Conservation (phyloP, 2,329 filamentous ascomycete species). For the Neodidymelliopsis sp. region DNA sequence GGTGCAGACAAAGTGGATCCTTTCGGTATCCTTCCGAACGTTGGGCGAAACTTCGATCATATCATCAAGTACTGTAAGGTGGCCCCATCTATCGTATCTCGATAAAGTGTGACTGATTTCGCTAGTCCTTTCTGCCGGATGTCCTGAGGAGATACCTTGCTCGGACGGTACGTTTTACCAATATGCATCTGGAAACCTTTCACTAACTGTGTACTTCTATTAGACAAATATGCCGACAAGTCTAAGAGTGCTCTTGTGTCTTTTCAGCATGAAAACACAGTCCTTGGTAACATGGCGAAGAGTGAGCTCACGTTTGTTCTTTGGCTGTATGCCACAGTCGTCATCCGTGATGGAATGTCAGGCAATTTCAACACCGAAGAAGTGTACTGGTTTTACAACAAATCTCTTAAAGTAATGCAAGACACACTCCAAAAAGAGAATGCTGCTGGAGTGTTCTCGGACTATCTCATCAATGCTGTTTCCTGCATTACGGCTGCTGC, state of each 20-base stretch:
- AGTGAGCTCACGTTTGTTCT: conserved; percentile 28
- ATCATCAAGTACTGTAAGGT: conserved; percentile 34
- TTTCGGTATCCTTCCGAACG: conserved; percentile 27
- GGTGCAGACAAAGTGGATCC: conserved; percentile 23
- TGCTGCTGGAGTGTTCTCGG: conserved; percentile 18
- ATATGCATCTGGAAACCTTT: not conserved
- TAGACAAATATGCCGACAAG: conserved; percentile 30
- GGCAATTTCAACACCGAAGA: conserved; percentile 24
- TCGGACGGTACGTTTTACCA: conserved; percentile 19
- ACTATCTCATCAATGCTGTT: conserved; percentile 25
- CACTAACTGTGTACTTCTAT: not conserved
- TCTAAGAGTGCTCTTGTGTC: conserved; percentile 14
- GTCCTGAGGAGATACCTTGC: conserved; percentile 31
- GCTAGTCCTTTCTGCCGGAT: conserved; percentile 26
- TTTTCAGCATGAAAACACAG: conserved; percentile 27
- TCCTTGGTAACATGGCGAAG: conserved; percentile 28
- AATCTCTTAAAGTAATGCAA: conserved; percentile 24
- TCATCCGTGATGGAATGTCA: conserved; percentile 25
- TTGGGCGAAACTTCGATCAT: conserved; percentile 33
- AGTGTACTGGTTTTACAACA: conserved; percentile 23
- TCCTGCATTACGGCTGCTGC: conserved; percentile 30
- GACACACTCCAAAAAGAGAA: conserved; percentile 21
- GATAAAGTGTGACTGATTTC: not conserved
- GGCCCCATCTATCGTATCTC: accelerated
- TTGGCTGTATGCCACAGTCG: conserved; percentile 31